Conservation (phyloP, 2,329 filamentous ascomycete genomes). For the Fusarium vanettenii region DNA sequence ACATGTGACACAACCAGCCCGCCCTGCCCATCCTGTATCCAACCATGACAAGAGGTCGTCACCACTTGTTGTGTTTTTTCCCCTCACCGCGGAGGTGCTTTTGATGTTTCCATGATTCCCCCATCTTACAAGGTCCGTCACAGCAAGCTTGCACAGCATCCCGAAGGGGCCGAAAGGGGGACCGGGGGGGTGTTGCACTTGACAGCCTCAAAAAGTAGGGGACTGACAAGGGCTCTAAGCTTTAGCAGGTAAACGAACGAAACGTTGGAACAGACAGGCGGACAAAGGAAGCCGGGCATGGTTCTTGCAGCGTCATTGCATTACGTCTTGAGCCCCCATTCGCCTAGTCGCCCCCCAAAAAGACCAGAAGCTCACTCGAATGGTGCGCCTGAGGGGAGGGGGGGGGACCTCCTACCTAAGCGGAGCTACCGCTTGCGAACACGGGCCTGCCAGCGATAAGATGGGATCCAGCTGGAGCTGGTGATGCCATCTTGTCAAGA, state of each 20-base stretch:
- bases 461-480: slow-evolving; percentile 18
- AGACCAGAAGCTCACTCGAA: background rate
- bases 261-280: background rate
- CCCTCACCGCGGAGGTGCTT: background rate
- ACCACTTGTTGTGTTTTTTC: background rate
- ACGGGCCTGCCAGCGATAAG: slow-evolving; percentile 22
- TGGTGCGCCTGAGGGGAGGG: slow-evolving; percentile 10
- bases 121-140: background rate
- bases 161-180: slow-evolving; percentile 3
- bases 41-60: background rate
- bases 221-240: slow-evolving; percentile 14
- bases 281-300: slow-evolving; percentile 2
- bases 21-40: slow-evolving; percentile 3
- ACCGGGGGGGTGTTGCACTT: background rate
- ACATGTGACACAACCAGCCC: slow-evolving; percentile 18
- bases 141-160: background rate
- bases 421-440: slow-evolving; percentile 24
- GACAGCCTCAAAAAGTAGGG: background rate
- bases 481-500: slow-evolving; percentile 41
- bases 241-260: background rate
- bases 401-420: background rate
- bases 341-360: slow-evolving; percentile 16
- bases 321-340: slow-evolving; percentile 44
- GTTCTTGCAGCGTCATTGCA: slow-evolving; percentile 38
- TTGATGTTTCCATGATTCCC: background rate